Evolutionary conservation across 768 basidiomycete genomes (phyloP).

Genomic region (Leccinum subtestaceum): DNA sequence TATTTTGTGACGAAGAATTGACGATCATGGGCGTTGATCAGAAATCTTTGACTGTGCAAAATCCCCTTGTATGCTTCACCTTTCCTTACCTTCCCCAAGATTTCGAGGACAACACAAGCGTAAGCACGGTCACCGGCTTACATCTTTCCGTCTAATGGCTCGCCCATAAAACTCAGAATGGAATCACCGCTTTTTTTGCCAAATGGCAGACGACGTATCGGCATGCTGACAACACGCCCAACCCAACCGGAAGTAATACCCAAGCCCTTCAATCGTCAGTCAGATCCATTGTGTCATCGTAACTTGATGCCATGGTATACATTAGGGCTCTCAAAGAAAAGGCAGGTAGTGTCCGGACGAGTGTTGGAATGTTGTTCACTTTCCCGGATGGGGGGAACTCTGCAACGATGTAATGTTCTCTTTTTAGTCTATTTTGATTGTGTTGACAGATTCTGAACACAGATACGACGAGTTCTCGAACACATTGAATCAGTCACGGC

Average conservation of each 20-base stretch:
- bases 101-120: constrained; percentile 15
- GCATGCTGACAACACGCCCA: constrained; percentile 12
- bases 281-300: background rate
- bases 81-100: constrained; percentile 19
- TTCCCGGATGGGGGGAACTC: constrained; percentile 15
- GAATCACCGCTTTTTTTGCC: constrained; percentile 16
- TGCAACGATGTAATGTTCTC: constrained; percentile 9
- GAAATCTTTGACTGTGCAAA: constrained; percentile 10
- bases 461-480: constrained; percentile 34
- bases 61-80: constrained; percentile 19
- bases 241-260: constrained; percentile 12
- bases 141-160: background rate
- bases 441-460: background rate
- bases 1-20: constrained; percentile 18
- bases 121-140: background rate
- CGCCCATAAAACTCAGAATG: constrained; percentile 3
- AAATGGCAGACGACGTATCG: constrained; percentile 22
- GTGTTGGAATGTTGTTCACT: constrained; percentile 20
- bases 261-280: constrained; percentile 16
- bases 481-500: constrained; percentile 18
- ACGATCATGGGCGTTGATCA: constrained; percentile 4
- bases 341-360: constrained; percentile 12
- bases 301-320: background rate
- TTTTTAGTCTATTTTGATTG: background rate
- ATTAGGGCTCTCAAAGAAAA: constrained; percentile 17